Base-by-base conservation (phyloP, 2,329 filamentous ascomycete species). In the Cercospora nicotianae region DNA sequence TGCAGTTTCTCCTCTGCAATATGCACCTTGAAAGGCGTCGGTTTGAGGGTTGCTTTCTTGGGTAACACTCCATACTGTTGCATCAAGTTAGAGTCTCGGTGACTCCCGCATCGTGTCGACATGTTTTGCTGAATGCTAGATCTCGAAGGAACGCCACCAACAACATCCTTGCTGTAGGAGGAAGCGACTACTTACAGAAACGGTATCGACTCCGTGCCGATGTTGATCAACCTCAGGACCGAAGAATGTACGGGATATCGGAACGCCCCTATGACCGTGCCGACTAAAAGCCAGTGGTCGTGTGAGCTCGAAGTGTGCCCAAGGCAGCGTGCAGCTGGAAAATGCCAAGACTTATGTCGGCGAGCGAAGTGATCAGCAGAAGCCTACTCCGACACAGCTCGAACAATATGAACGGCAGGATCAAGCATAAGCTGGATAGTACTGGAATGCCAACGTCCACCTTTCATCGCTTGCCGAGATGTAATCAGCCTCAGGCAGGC, bases 1-100 rank as follows among this genome's bases (percentile, higher is more conserved):
- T 77, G 65, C 0, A 87, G 65, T 39, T 82, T 79, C 13, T 79
- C 72, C 3, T 84, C 81, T 0, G 80, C 72, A 3, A 84, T 76
- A 7, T 77, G 69, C 12, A 81, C 76, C 5, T 72, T 80, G 75
- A 84, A 86, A 0, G 80, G 80, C 9, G 74, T 77, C 3, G 77
- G 78, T 10, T 77, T 65, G 10, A 80, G 73, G 36, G 77, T 77
- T 18, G 80, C 77, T 23, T 74, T 72, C 28, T 77, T 60, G 10
- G 81, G 82, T 3, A 81, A 23, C 8, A 23, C 18, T 48, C 42
- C 42, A 48, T 48, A 48, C 13, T 48, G 42, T 60, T 42, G 42
- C n/a, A 48, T 48, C 42, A 48, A 48, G 42, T 23, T 48, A 48
- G 42, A 48, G 42, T 48, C 42, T 12, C 42, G 18, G 42, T 48